Evolutionary conservation across 2,329 filamentous ascomycete genomes (phyloP).

Genomic region (Scedosporium dehoogii): DNA sequence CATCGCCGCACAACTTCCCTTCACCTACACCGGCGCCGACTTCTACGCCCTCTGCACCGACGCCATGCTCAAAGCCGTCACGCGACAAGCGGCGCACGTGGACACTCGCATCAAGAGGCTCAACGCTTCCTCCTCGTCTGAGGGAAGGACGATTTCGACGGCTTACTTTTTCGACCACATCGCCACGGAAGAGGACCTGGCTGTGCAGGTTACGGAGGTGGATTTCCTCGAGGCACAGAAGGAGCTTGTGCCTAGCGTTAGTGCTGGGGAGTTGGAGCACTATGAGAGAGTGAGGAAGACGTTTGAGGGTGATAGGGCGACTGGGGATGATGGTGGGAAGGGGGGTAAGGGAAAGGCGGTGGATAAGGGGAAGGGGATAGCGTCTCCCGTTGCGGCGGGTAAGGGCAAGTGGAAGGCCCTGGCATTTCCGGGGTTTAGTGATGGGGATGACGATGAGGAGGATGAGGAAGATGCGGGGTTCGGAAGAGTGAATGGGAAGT

Average conservation of each 20-base stretch:
- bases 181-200: conserved; percentile 70
- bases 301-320: conserved; percentile 57
- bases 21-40: conserved; percentile 95
- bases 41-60: conserved; percentile 96
- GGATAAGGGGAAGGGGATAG: conserved; percentile 18
- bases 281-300: conserved; percentile 75
- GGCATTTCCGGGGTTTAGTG: conserved; percentile 7
- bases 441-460: conserved; percentile 50
- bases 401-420: conserved; percentile 23
- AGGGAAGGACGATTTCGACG: conserved; percentile 55
- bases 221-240: conserved; percentile 77
- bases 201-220: conserved; percentile 78
- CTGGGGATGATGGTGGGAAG: conserved; percentile 28
- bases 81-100: conserved; percentile 72
- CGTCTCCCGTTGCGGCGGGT: background rate
- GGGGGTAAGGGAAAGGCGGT: conserved; percentile 14
- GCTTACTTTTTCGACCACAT: conserved; percentile 95
- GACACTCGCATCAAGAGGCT: conserved; percentile 72
- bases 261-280: conserved; percentile 80
- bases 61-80: conserved; percentile 98
- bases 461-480: conserved; percentile 38
- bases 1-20: conserved; percentile 70
- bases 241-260: conserved; percentile 90
- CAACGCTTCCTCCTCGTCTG: conserved; percentile 36
- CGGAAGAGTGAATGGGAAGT: conserved; percentile 20